Conservation (phyloP, 176 grass and related monocot species). For the Triticum aestivum region IWGSC_CS_RefSeq_v2.1 NC_057799.1:57371612-57372111, state of each 20-base stretch:
- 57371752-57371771: too few relatives aligned
- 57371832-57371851: too few relatives aligned
- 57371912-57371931: too few relatives aligned
- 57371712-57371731: not conserved
- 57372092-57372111: not conserved
- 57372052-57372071: not conserved
- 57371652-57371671: slow-evolving; percentile 13
- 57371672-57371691: not conserved
- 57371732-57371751: not conserved
- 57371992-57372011: not conserved
- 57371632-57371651: not conserved
- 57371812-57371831: too few relatives aligned
- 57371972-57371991: not conserved
- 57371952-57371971: not conserved
- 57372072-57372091: not conserved
- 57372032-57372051: not conserved
- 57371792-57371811: not conserved
- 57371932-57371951: not conserved
- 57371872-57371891: not conserved
- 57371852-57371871: not conserved
- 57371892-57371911: not conserved
- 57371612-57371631: not conserved
- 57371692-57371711: slow-evolving; percentile 1
- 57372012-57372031: not conserved
- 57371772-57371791: not conserved